Conservation (phyloP, 2,329 filamentous ascomycete species). For the Xylariaceae sp. region DNA sequence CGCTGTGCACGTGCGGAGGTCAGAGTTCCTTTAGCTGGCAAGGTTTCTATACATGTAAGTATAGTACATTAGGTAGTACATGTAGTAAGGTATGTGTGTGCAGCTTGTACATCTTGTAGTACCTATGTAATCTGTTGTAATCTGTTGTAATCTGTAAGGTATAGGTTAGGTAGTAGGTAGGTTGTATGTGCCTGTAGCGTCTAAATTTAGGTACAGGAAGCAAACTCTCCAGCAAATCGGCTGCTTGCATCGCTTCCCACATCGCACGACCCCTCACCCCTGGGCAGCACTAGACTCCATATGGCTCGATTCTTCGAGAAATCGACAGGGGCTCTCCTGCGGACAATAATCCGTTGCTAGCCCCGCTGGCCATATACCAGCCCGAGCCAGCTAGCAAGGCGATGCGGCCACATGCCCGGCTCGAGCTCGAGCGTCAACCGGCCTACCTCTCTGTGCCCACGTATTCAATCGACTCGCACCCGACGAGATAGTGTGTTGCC, state of each 20-base stretch:
- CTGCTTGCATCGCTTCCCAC: conserved; percentile 6
- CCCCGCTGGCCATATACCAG: conserved; percentile 9
- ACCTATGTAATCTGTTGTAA: too few relatives aligned
- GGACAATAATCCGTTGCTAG: conserved; percentile 7
- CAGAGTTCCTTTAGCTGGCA: background rate
- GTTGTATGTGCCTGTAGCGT: conserved; percentile 1
- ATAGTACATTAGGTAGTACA: background rate
- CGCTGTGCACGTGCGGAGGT: too few relatives aligned
- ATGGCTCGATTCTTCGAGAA: conserved; percentile 19
- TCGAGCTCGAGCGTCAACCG: background rate
- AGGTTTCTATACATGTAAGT: background rate
- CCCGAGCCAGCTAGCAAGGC: conserved; percentile 9
- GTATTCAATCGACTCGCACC: too few relatives aligned
- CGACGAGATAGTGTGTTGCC: too few relatives aligned
- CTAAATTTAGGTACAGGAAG: conserved; percentile 14
- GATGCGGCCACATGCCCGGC: background rate
- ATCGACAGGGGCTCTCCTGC: conserved; percentile 9
- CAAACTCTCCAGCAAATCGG: conserved; percentile 15
- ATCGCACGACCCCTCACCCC: conserved; percentile 1
- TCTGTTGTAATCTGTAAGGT: too few relatives aligned
- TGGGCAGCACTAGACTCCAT: conserved; percentile 8
- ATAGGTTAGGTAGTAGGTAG: too few relatives aligned
- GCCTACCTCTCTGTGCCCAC: background rate
- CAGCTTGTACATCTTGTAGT: background rate
- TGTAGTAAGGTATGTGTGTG: background rate